Base-by-base conservation (phyloP, 148 eudicot species). In the Talinum fruticosum region DNA sequence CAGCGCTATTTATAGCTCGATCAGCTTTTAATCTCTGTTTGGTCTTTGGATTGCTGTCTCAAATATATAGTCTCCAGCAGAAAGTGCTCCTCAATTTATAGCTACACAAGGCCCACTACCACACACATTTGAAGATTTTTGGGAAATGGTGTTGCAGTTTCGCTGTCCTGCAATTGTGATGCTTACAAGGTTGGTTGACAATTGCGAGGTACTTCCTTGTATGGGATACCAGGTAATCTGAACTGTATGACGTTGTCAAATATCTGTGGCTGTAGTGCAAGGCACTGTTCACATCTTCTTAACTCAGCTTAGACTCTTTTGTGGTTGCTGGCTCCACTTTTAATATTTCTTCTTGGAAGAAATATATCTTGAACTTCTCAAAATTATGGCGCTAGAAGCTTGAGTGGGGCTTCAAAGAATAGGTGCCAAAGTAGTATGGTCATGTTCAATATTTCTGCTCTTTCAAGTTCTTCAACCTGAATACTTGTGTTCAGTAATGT, bases 31-130 rank as follows among this genome's bases (percentile, higher is more conserved):
- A 32, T 66, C 74, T 51, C 36, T 73, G 33, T 57, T 72, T 84
- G 82, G 80, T 74, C 19, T 65, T 36, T 75, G 45, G 45, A 61
- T 76, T 69, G 44, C 38, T 57, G 28, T 80, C 72, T 73, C 84
- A 53, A 76, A 51, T 51, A 66, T 87, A 83, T 82, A 96, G 99
- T 82, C 90, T 77, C 84, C 87, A 34, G 33, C 87, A 80, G 93
- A 89, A 83, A 75, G 75, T 76, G 84, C 92, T 76, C 84, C 94
- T 80, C 88, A 73, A 73, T 96, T 96, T 80, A 93, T 96, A 85
- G 97, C 99, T 69, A 96, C 99, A 75, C 99, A 96, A 87, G 99
- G 99, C 69, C 99, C 99, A 68, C 81, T 93, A 38, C 87, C 90
- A 5, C 87, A 84, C 77, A 96, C 97, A 68, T 89, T 77, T 90